These are phyloP conservation scores for Macrolepiota albuminosa DNA, from an alignment of 768 basidiomycete genomes.

Conservation along the genomic window DNA sequence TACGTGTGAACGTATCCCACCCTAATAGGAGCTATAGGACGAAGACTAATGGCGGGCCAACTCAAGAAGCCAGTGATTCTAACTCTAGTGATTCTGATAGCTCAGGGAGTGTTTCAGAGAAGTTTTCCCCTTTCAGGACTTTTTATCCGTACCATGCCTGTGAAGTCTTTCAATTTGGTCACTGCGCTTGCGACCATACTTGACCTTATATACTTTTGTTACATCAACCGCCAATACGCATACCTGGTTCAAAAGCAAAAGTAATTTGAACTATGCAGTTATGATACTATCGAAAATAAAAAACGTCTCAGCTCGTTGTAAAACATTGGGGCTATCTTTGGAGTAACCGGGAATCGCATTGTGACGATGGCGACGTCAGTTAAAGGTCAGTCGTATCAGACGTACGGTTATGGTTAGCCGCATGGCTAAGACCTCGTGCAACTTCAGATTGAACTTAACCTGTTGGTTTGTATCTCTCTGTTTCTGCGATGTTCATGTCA, in stretches of 20 bases:
- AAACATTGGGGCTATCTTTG: too few species aligned
- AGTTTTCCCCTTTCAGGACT: constrained; percentile 27
- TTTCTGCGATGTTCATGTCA: too few species aligned
- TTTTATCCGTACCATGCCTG: constrained; percentile 2
- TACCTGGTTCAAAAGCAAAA: neutral
- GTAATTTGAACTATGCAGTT: too few species aligned
- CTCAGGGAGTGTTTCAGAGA: constrained; percentile 83
- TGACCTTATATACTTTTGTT: constrained; percentile 31
- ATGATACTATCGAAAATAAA: constrained; percentile 6
- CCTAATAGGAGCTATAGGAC: constrained; percentile 11
- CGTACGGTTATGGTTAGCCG: too few species aligned
- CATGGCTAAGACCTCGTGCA: too few species aligned
- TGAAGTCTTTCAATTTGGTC: constrained; percentile 1
- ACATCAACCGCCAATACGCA: constrained; percentile 33
- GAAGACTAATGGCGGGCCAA: constrained; percentile 36
- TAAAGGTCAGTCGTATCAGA: too few species aligned
- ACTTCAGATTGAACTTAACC: too few species aligned
- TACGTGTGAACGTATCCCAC: too few species aligned
- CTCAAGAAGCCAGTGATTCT: constrained; percentile 63
- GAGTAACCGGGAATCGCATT: too few species aligned
- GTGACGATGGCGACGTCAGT: too few species aligned
- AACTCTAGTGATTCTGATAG: constrained; percentile 78
- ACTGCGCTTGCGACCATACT: constrained; percentile 1
- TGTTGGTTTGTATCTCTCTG: too few species aligned
- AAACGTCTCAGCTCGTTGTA: neutral